Evolutionary conservation across 768 basidiomycete species (phyloP), one percentile per base, ranked within the genome.

Genomic region (Tubosaeta brunneosetosa): DNA sequence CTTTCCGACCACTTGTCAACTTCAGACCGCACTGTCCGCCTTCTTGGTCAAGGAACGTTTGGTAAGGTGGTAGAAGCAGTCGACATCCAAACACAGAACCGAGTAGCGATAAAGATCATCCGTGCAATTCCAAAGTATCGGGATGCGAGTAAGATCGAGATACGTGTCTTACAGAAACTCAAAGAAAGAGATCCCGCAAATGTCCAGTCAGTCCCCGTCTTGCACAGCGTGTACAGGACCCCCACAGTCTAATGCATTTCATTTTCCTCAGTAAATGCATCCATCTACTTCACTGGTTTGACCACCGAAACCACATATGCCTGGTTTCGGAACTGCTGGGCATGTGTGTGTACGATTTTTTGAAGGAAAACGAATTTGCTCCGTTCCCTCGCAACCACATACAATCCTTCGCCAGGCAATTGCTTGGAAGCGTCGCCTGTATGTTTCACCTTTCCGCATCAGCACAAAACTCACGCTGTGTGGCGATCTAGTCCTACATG

Each of bases 21-120:
- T 53, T 13, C 63, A 97, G 95, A 97, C 82, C 90, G 88, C 44
- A 97, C 94, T 38, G 84, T 94, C 55, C 81, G 85, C 52, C 77
- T 94, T 22, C 77, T 99, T 6, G 97, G 97, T 16, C 95, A 98
- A 74, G 97, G 97, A 12, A 98, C 97, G 13, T 99, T 98, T 66
- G 97, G 97, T 60, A 99, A 98, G 71, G 97, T 99, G 29, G 94
- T 99, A 44, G 91, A 97, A 69, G 93, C 93, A 7, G 69, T 88
- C 61, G 91, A 97, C 74, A 81, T 81, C 38, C 78, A 84, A 58
- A 86, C 81, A 26, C 81, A 86, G 55, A 77, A 75, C 60, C 76
- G 83, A 63, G 94, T 97, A 31, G 97, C 97, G 47, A 93, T 99
- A 75, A 99, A 99, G 79, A 94, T 99, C 54, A 99, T 99, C 61